These are phyloP conservation scores for Asterionellopsis glacialis DNA, from an alignment of 108 stramenopile genomes.

Conservation along the genomic window DNA sequence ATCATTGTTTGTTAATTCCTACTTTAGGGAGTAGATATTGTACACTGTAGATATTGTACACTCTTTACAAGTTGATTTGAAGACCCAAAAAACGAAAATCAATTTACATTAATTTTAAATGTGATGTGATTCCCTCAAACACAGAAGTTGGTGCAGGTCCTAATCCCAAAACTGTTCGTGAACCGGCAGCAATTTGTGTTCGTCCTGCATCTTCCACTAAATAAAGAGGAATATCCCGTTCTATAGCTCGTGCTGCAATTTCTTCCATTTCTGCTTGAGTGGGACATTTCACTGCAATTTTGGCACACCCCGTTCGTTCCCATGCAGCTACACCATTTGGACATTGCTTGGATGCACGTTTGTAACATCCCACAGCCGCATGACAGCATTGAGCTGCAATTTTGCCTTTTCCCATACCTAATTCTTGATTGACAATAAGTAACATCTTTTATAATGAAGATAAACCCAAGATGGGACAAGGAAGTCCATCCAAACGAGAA, in stretches of 20 bases:
- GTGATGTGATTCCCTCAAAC: conserved; percentile 80
- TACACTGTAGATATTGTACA: too few relatives aligned
- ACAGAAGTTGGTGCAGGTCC: conserved; percentile 80
- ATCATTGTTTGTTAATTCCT: too few relatives aligned
- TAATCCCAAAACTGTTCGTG: conserved; percentile 84
- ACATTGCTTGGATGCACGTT: conserved; percentile 60
- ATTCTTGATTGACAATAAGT: conserved; percentile 67
- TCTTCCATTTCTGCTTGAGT: conserved; percentile 69
- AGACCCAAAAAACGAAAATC: background rate
- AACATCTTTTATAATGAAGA: too few relatives aligned
- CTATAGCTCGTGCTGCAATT: conserved; percentile 59
- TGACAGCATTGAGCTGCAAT: conserved; percentile 91
- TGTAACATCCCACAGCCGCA: conserved; percentile 87
- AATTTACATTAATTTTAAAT: conserved; percentile 86
- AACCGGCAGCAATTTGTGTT: conserved; percentile 93
- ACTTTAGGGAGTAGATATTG: too few relatives aligned
- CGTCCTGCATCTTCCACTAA: conserved; percentile 91
- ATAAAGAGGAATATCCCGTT: conserved; percentile 69
- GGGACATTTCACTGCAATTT: conserved; percentile 88
- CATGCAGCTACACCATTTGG: conserved; percentile 69
- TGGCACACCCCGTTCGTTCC: conserved; percentile 87
- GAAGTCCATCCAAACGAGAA: background rate
- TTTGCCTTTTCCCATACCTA: conserved; percentile 87
- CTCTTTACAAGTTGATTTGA: too few relatives aligned
- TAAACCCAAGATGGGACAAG: background rate